phyloP scores from a whole-genome alignment of 345 rosid species.

The Hibiscus tridactylites region DNA sequence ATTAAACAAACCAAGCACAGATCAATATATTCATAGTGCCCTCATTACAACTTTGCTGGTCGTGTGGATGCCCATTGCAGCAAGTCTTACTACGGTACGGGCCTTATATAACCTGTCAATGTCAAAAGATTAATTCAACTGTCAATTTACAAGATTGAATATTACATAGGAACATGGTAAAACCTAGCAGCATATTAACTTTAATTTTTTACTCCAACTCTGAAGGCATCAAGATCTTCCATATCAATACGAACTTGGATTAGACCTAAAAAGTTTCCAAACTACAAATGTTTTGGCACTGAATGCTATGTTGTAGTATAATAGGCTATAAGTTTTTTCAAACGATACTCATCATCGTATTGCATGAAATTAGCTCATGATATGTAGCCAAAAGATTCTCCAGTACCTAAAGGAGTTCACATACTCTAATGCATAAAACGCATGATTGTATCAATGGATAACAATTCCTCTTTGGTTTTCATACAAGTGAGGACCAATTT shows the following conservation, averaged over 20 bases:
- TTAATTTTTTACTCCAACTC: not conserved
- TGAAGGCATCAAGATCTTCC: not conserved
- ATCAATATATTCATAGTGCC: conserved; percentile 40
- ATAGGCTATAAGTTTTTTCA: not conserved
- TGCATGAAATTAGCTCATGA: not conserved
- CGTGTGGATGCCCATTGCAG: conserved; percentile 59
- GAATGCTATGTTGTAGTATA: not conserved
- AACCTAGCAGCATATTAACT: not conserved
- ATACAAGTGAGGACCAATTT: not conserved
- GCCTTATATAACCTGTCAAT: conserved; percentile 52
- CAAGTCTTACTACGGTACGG: conserved; percentile 56
- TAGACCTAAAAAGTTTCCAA: not conserved
- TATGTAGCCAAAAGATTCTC: not conserved
- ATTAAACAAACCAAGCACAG: not conserved
- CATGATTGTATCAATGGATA: not conserved
- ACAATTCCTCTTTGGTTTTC: not conserved
- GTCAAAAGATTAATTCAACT: conserved; percentile 1
- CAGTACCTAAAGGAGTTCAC: not conserved
- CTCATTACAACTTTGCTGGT: conserved; percentile 64
- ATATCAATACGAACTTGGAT: not conserved
- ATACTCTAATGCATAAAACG: not conserved
- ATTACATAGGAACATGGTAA: not conserved
- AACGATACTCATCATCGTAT: not conserved
- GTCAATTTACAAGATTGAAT: not conserved
- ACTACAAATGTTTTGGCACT: not conserved